Conservation (phyloP, 495 filamentous ascomycete species). For the Hypoxylon perforatum region DNA sequence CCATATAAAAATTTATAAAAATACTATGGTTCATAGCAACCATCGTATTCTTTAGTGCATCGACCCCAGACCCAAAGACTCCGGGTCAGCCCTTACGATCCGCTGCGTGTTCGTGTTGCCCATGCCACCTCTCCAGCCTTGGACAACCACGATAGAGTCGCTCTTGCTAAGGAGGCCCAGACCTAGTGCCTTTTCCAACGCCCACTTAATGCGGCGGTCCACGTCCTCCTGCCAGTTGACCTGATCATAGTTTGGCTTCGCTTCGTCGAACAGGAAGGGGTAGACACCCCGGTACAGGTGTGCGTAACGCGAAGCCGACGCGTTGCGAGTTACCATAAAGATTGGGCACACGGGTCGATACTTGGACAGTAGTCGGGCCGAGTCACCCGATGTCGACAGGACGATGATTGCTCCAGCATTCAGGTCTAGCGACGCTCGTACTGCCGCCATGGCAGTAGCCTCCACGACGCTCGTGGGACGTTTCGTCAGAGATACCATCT, state of each 20-base stretch:
- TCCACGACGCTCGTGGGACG: slow-evolving; percentile 87
- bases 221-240: slow-evolving; percentile 99
- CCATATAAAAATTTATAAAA: not conserved
- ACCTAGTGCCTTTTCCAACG: slow-evolving; percentile 82
- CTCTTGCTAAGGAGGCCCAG: slow-evolving; percentile 84
- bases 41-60: slow-evolving; percentile 18
- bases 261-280: slow-evolving; percentile 92
- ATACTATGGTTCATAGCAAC: not conserved
- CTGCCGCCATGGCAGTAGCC: slow-evolving; percentile 94
- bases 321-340: slow-evolving; percentile 95
- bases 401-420: slow-evolving; percentile 96
- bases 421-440: slow-evolving; percentile 92
- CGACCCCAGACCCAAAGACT: slow-evolving; percentile 54
- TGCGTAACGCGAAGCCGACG: slow-evolving; percentile 84
- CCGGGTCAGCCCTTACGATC: slow-evolving; percentile 66
- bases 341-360: slow-evolving; percentile 98
- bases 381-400: slow-evolving; percentile 88
- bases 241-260: slow-evolving; percentile 89
- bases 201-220: slow-evolving; percentile 96
- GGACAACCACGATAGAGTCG: slow-evolving; percentile 91
- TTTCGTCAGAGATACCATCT: slow-evolving; percentile 82
- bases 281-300: slow-evolving; percentile 98
- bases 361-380: slow-evolving; percentile 94
- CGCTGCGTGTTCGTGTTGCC: slow-evolving; percentile 94
- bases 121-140: slow-evolving; percentile 97